Percentiles rank a stretch among this genome's conserved stretches.
Conservation (phyloP, 768 basidiomycete genomes). For the Harrya chromipes region DNA sequence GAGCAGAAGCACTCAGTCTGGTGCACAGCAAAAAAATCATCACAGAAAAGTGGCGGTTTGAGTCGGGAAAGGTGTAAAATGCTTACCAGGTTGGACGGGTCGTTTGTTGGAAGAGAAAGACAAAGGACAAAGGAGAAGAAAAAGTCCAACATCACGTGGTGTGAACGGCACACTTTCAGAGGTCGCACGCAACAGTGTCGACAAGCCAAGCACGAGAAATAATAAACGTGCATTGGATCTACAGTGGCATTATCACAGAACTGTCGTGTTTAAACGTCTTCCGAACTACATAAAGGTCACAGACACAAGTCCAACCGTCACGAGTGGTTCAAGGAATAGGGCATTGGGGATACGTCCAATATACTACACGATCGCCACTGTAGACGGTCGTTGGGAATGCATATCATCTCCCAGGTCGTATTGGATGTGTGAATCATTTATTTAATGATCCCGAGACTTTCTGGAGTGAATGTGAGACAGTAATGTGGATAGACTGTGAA, state of each 20-base stretch:
- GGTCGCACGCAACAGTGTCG: no score
- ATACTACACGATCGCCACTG: conserved; percentile 13
- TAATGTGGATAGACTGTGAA: not conserved
- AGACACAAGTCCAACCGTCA: conserved; percentile 1
- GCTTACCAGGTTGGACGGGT: conserved; percentile 5
- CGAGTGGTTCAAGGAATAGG: not conserved
- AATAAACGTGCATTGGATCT: no score
- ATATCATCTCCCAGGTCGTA: not conserved
- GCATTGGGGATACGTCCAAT: not conserved
- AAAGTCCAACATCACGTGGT: no score
- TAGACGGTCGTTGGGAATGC: conserved; percentile 7
- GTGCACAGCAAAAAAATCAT: conserved; percentile 37
- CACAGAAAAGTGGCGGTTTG: conserved; percentile 7
- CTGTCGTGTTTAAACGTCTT: not conserved
- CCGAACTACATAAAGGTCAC: conserved; percentile 8
- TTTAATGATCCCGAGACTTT: conserved; percentile 89
- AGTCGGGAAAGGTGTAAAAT: not conserved
- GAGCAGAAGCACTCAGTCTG: conserved; percentile 33
- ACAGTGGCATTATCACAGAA: no score
- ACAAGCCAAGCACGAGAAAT: no score
- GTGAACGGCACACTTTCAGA: no score
- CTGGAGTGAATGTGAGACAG: conserved; percentile 34
- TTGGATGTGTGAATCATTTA: not conserved
- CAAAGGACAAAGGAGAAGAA: no score
- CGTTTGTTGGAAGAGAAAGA: no score